Evolutionary conservation across 352 stramenopile species (phyloP).

Genomic region (Aphanomyces invadans): DNA sequence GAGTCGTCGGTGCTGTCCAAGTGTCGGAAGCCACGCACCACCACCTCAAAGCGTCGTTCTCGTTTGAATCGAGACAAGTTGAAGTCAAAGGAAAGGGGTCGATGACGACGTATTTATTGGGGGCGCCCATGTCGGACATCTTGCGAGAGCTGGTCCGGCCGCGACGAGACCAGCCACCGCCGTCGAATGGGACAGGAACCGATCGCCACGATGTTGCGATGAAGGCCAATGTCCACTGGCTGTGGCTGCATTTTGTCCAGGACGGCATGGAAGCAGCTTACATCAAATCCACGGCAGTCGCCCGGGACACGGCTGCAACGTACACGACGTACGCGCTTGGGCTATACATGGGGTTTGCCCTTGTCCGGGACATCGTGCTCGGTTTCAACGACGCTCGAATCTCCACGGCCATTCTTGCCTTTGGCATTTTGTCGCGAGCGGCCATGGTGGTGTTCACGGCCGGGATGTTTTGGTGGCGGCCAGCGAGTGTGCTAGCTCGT

Average conservation of each 20-base stretch:
- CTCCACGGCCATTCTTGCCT: neutral
- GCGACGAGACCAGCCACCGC: neutral
- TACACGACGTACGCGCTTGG: conserved; percentile 47
- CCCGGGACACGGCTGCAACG: conserved; percentile 56
- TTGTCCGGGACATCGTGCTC: conserved; percentile 43
- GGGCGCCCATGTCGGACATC: conserved; percentile 51
- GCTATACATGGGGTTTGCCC: conserved; percentile 56
- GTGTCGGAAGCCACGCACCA: conserved; percentile 73
- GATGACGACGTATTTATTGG: conserved; percentile 80
- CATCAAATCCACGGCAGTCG: conserved; percentile 47
- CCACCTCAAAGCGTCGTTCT: conserved; percentile 61
- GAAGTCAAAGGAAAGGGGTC: conserved; percentile 80
- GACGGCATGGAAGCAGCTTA: conserved; percentile 69
- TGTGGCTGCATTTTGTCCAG: conserved; percentile 59
- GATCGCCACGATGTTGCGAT: conserved; percentile 43
- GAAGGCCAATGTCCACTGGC: conserved; percentile 48
- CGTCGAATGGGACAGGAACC: neutral
- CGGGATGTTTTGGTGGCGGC: neutral
- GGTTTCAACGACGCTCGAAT: neutral
- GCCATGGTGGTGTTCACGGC: neutral
- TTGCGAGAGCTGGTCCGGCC: conserved; percentile 32
- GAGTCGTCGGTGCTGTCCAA: conserved; percentile 63
- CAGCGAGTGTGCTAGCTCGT: neutral
- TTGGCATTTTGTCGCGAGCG: neutral
- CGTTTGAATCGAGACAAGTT: conserved; percentile 66